phyloP scores from a whole-genome alignment of 768 basidiomycete genomes.

The Leccinum longicurvipes region DNA sequence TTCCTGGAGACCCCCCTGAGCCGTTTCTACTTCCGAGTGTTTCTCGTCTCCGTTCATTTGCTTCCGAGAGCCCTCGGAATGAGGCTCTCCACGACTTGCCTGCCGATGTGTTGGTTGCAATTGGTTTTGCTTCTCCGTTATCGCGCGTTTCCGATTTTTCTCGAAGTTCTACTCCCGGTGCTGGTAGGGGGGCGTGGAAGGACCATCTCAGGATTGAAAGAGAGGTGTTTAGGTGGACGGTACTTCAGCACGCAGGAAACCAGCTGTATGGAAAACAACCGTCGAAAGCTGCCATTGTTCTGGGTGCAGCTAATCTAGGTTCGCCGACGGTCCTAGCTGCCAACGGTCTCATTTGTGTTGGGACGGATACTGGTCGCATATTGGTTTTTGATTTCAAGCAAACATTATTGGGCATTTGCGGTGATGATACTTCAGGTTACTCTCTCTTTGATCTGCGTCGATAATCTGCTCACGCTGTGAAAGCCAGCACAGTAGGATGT shows the following conservation, averaged over 20 bases:
- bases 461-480: conserved; percentile 21
- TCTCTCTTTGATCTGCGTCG: conserved; percentile 9
- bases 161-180: conserved; percentile 56
- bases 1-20: conserved; percentile 28
- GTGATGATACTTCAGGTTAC: conserved; percentile 62
- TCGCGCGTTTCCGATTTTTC: conserved; percentile 74
- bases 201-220: conserved; percentile 31
- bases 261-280: conserved; percentile 52
- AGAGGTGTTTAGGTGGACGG: conserved; percentile 77
- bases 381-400: conserved; percentile 92
- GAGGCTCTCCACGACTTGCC: conserved; percentile 44
- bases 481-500: conserved; percentile 63
- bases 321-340: conserved; percentile 78
- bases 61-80: conserved; percentile 43
- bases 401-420: conserved; percentile 74
- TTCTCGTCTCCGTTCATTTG: conserved; percentile 74
- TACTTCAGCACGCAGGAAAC: conserved; percentile 54
- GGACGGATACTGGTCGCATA: conserved; percentile 75
- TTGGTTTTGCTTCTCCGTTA: conserved; percentile 49
- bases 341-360: conserved; percentile 86
- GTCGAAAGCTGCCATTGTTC: conserved; percentile 58
- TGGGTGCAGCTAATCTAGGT: conserved; percentile 58
- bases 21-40: conserved; percentile 72
- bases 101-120: conserved; percentile 41
- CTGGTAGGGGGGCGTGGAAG: conserved; percentile 20